phyloP scores from a whole-genome alignment of 306 rosid species.

The Carpinus fangiana region DNA sequence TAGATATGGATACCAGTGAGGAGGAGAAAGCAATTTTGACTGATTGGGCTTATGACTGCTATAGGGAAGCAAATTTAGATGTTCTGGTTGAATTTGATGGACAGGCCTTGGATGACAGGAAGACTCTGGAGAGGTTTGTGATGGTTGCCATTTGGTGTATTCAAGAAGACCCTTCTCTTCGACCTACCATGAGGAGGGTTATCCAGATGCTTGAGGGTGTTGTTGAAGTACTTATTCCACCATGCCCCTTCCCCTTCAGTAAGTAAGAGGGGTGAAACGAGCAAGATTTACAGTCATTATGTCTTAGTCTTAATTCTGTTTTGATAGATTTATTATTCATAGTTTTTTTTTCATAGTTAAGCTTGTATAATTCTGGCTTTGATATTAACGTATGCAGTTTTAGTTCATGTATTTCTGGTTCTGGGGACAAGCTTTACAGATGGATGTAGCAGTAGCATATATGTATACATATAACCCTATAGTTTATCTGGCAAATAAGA shows the following conservation, averaged over 20 bases:
- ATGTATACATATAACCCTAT: no score
- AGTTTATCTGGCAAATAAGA: no score
- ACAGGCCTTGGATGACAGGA: slow-evolving; percentile 20
- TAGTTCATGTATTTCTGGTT: no score
- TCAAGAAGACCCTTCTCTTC: slow-evolving; percentile 34
- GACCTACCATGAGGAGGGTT: slow-evolving; percentile 39
- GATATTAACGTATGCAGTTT: no score
- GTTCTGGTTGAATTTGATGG: slow-evolving; percentile 17
- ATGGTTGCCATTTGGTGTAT: slow-evolving; percentile 38
- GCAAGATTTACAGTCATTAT: not conserved
- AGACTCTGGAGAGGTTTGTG: slow-evolving; percentile 31
- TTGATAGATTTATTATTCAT: not conserved
- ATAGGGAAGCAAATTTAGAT: not conserved
- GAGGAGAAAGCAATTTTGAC: slow-evolving; percentile 15
- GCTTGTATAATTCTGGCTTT: no score
- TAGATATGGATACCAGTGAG: not conserved
- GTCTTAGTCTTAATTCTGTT: not conserved
- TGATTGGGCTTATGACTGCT: slow-evolving; percentile 36
- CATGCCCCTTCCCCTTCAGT: slow-evolving; percentile 24
- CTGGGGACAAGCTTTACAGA: no score
- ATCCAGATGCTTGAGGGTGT: slow-evolving; percentile 45
- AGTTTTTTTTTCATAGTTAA: no score
- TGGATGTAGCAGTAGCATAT: no score
- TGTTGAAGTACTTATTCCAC: slow-evolving; percentile 34
- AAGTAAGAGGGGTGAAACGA: not conserved